Conservation (phyloP, 257 asterid species). For the Rehmannia glutinosa region DNA sequence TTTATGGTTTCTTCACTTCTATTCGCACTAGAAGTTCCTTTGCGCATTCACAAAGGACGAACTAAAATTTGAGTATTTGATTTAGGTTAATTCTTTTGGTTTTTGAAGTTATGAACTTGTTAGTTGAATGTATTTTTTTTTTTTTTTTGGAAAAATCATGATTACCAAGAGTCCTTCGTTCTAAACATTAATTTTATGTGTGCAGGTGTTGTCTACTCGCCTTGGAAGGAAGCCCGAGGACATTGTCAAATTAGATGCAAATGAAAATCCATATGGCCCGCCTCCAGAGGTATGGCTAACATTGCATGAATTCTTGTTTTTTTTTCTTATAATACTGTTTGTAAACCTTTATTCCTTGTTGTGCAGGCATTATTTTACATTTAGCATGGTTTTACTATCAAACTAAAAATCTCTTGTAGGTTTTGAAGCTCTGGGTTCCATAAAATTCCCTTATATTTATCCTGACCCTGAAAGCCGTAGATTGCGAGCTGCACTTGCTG, state of each 20-base stretch:
- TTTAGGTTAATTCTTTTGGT: background rate
- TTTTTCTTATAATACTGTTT: background rate
- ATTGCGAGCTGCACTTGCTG: conserved; percentile 89
- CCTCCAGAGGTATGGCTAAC: conserved; percentile 80
- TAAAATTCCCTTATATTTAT: conserved; percentile 89
- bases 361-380: background rate
- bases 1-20: background rate
- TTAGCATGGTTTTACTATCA: conserved; percentile 12
- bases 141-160: background rate
- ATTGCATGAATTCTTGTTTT: background rate
- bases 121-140: background rate
- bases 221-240: conserved; percentile 98
- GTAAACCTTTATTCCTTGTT: background rate
- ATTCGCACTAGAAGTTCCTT: background rate
- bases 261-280: conserved; percentile 97
- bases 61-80: background rate
- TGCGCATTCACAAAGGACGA: background rate
- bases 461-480: conserved; percentile 98
- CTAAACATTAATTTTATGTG: conserved; percentile 2
- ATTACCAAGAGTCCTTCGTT: background rate
- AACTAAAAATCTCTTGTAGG: conserved; percentile 44
- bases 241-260: conserved; percentile 86
- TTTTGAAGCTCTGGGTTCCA: conserved; percentile 79
- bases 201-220: conserved; percentile 81
- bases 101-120: background rate